Conservation (phyloP, 1,139 yeast species). For the Taphrina deformans region DNA sequence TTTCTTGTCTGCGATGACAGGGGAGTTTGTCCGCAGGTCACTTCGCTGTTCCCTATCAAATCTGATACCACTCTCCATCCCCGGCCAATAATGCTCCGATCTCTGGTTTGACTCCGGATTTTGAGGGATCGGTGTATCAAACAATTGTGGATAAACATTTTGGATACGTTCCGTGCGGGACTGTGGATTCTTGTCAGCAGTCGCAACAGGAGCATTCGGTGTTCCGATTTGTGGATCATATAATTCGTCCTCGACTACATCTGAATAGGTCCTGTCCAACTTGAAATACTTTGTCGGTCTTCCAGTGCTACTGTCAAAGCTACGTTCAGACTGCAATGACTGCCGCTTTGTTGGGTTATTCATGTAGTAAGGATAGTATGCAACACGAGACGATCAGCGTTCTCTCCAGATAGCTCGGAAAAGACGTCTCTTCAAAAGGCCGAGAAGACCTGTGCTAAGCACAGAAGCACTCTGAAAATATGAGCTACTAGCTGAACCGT, state of each 20-base stretch:
- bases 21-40: background rate
- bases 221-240: conserved; percentile 33
- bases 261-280: conserved; percentile 41
- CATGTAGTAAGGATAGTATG: background rate
- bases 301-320: conserved; percentile 16
- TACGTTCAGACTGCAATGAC: conserved; percentile 11
- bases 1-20: conserved; percentile 25
- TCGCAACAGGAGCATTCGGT: conserved; percentile 34
- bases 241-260: conserved; percentile 42
- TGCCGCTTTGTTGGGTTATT: conserved; percentile 4
- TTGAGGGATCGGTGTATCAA: conserved; percentile 26
- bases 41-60: conserved; percentile 1
- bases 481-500: too few species aligned
- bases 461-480: too few species aligned
- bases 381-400: background rate
- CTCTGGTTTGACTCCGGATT: background rate
- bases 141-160: conserved; percentile 36
- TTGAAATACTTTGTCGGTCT: conserved; percentile 39
- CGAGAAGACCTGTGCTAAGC: background rate
- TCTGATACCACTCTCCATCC: conserved; percentile 23
- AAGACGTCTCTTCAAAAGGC: background rate
- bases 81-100: conserved; percentile 37
- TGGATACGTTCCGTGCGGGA: conserved; percentile 32
- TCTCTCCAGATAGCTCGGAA: background rate
- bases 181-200: conserved; percentile 33